Percentiles rank a stretch among this genome's conserved stretches.
Conservation (phyloP, 139 green algal genomes). For the Chlorella vulgaris region DNA sequence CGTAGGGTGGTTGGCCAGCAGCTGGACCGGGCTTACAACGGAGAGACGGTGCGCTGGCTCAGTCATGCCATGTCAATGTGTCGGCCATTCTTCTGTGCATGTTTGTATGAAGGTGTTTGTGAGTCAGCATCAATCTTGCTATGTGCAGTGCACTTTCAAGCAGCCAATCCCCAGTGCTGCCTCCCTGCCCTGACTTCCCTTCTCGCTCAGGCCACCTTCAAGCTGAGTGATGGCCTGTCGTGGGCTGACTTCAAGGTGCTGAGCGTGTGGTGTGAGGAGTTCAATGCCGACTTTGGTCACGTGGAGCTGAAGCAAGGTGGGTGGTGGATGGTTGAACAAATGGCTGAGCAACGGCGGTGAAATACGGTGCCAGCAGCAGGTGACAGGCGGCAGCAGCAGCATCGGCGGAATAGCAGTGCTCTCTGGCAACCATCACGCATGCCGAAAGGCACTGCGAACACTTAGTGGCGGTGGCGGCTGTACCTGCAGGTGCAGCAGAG, state of each 20-base stretch:
- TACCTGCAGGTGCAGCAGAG: too few relatives aligned
- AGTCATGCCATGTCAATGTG: neutral
- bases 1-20: neutral
- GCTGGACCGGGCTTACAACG: neutral
- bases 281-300: slow-evolving; percentile 5
- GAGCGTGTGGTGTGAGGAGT: slow-evolving; percentile 2
- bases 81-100: too few relatives aligned
- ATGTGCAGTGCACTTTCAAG: neutral
- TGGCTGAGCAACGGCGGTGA: too few relatives aligned
- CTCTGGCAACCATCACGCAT: neutral
- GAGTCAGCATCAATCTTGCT: too few relatives aligned
- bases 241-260: neutral
- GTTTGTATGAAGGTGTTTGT: too few relatives aligned
- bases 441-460: too few relatives aligned
- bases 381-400: neutral
- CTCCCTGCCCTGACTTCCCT: neutral
- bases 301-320: neutral
- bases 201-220: neutral
- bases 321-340: neutral
- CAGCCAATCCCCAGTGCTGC: neutral
- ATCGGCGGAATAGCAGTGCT: too few relatives aligned
- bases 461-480: neutral
- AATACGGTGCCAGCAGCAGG: too few relatives aligned
- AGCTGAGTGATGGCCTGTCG: neutral
- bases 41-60: slow-evolving; percentile 7